Base-by-base conservation (phyloP, 1,139 yeast species). In the Magnusiomyces clavatus region DNA sequence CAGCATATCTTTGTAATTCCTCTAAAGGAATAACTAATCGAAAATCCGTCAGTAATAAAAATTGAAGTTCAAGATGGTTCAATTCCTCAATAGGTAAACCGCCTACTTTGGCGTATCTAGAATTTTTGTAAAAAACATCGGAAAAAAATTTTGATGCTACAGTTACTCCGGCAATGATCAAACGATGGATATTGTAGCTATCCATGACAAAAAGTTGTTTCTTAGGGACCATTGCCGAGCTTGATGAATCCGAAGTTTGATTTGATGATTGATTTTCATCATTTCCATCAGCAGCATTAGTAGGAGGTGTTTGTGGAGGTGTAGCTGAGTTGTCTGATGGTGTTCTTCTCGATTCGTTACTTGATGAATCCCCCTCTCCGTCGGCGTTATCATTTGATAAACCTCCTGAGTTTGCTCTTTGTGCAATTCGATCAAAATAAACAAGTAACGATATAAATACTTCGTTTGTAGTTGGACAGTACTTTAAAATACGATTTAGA, bases 391-490 rank as follows among this genome's bases (percentile, higher is more conserved):
- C 29, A 6, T 45, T 43, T 47, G 61, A 57, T 46, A 64, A 60
- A 16, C 70, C 75, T 12, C 73, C 74, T 40, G 75, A 80, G 64
- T 86, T 86, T 52, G 96, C 96, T 58, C 87, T 78, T 65, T 86
- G 87, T 16, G 96, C 95, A 51, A 92, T 88, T 57, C 98, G 74
- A 69, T 92, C 99, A 70, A 92, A 89, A 68, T 92, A 94, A 29
- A 94, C 97, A 60, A 92, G 73, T 51, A 94, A 71, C 38, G 96
- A 83, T 50, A 92, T 73, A 67, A 90, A 92, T 35, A 94, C 97
- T 65, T 94, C 98, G 69, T 92, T 92, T 1, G 98, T 90, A 19
- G 94, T 94, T 0, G 99, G 98, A 68, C 99, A 92, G 69, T 92
- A 94, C 68, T 90, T 92, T 64, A 92, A 78, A 35, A 92, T 94